Evolutionary conservation across 1,284 basidiomycete genomes (phyloP), one percentile per base, ranked within the genome.

Genomic region (Puccinia novopanici): DNA sequence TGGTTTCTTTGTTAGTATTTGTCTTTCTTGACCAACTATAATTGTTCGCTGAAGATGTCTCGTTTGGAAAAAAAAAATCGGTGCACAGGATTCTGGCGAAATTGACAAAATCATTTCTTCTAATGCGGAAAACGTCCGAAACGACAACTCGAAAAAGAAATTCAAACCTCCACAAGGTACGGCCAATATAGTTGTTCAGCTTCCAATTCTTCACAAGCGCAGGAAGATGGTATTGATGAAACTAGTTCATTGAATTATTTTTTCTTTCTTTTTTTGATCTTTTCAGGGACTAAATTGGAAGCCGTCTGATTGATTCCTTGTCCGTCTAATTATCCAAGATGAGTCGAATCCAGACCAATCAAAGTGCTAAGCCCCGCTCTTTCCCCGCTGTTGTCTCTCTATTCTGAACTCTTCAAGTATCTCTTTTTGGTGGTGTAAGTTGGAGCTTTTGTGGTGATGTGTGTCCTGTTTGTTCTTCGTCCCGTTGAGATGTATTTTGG

Each of bases 1-100:
- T 63, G 73, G 73, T n/a, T 75, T 75, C 55, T 75, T 75, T 63
- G 73, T 75, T 22, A 75, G 73, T 63, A 22, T 9, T 42, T 65
- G 37, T 65, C 37, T 3, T 10, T 17, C 42, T 24, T 6, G 4
- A 57, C 27, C 15, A 2, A 27, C 8, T 27, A 6, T 24, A 57
- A 27, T 9, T 10, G 55, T 19, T 57, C n/a, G 8, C 55, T 27
- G 55, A 57, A 57, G 5, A 24, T n/a, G n/a, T n/a, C n/a, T n/a
- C n/a, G n/a, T n/a, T n/a, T n/a, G n/a, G n/a, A 52, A 15, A 52
- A 12, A 8, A 22, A 22, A 52, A 6, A 5, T 57, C 8, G 40
- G 3, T 10, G 40, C 27, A n/a, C 30, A 75, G 73, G 73, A 75
- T 63, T 59, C 61, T n/a, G 73, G 73, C 57, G 73, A 75, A 50